Percentiles rank a stretch among this genome's conserved stretches.
These are phyloP conservation scores for Candida manassasensis DNA, from an alignment of 805 yeast species.

Conservation along the genomic window DNA sequence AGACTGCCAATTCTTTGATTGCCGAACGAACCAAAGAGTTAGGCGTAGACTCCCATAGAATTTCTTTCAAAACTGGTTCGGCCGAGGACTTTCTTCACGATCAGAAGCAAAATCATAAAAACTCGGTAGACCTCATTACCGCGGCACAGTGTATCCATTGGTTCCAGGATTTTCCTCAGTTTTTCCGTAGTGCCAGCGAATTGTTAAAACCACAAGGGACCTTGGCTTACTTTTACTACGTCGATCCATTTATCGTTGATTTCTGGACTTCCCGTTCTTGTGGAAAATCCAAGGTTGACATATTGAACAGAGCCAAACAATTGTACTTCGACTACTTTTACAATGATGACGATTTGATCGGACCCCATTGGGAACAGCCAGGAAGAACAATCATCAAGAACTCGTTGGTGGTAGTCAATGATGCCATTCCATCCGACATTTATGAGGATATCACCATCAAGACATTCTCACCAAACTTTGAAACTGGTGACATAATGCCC, in stretches of 20 bases:
- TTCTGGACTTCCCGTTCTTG: constrained; percentile 15
- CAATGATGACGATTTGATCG: constrained; percentile 42
- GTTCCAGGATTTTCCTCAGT: constrained; percentile 32
- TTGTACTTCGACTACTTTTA: constrained; percentile 38
- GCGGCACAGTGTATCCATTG: constrained; percentile 42
- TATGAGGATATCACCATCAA: constrained; percentile 37
- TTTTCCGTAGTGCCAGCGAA: constrained; percentile 27
- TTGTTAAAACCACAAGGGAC: constrained; percentile 38
- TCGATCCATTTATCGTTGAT: constrained; percentile 34
- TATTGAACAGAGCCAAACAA: constrained; percentile 17
- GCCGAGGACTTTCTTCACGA: constrained; percentile 25
- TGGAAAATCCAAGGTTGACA: constrained; percentile 6
- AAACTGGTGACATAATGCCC: constrained; percentile 11
- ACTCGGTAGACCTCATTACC: constrained; percentile 31
- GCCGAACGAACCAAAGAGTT: constrained; percentile 19
- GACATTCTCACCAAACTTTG: constrained; percentile 19
- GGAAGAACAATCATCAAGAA: constrained; percentile 57
- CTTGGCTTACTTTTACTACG: constrained; percentile 39
- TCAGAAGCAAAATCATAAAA: constrained; percentile 11
- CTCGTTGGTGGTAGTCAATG: constrained; percentile 37
- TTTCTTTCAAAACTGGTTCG: constrained; percentile 27
- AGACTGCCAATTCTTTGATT: constrained; percentile 33
- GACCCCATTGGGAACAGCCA: constrained; percentile 83
- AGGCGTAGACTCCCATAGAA: constrained; percentile 23
- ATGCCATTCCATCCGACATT: constrained; percentile 35